Base-by-base conservation (phyloP, 495 filamentous ascomycete species). In the Talaromyces proteolyticus region DNA sequence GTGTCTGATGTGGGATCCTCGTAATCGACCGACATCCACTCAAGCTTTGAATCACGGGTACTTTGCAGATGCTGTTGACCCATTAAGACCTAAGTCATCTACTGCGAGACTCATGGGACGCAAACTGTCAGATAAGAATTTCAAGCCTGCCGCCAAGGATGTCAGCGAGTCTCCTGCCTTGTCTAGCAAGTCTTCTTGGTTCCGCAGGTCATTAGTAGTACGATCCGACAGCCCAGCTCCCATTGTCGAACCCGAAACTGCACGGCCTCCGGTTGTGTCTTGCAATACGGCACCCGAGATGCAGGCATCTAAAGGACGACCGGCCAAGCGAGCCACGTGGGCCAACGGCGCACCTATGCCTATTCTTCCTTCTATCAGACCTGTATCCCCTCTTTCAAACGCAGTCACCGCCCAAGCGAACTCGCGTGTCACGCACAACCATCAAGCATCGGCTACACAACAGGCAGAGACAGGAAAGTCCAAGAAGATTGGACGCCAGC, bases 1-100 rank as follows among this genome's bases (percentile, higher is more conserved):
- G 91, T 99, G 94, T 70, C 68, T 99, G 52, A 95, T 97, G 93
- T 99, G 94, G 94, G 94, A 99, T 68, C 94, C 94, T 14, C 91
- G 91, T 70, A 83, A 72, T 64, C 78, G 94, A 49, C 94, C 94
- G 43, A 99, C 94, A n/a, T 95, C 91, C 25, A 82, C 85, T 1
- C 91, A 97, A 66, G 92, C 94, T 8, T 67, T 97, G 57, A 85
- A 83, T 25, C 94, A 97, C 60, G 92, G 96, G 55, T 99, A 91
- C 67, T 99, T 99, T 62, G 72, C 77, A n/a, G 94, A 97, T 71
- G 94, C 94, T 2, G 80, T 93, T 21, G 94, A 99, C 63, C 94
- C 94, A 18, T 62, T 97, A 22, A 77, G 91, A 44, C 91, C 92
- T n/a, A 92, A 89, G 69, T 94, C 91, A 11, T 90, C 88, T 2